Percentiles rank a stretch among this genome's conserved stretches.
These are phyloP conservation scores for Terana coerulea DNA, from an alignment of 768 basidiomycete species.

Conservation along the genomic window DNA sequence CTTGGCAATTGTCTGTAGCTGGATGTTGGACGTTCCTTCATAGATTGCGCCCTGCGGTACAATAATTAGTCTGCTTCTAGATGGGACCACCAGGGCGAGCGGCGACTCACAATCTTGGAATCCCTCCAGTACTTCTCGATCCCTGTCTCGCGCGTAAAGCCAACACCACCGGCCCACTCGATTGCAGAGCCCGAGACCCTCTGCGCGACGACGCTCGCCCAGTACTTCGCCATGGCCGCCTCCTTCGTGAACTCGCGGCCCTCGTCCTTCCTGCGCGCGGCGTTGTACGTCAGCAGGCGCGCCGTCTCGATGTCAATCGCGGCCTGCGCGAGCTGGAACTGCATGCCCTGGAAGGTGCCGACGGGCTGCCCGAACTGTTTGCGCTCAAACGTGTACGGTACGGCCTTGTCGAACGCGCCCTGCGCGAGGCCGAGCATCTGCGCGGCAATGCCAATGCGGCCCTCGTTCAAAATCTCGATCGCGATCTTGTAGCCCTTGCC, in stretches of 20 bases:
- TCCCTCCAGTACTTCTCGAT: constrained; percentile 98
- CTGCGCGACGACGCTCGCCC: constrained; percentile 86
- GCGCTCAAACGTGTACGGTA: constrained; percentile 93
- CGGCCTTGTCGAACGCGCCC: constrained; percentile 92
- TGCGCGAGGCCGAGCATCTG: constrained; percentile 99
- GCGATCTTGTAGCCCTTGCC: constrained; percentile 97
- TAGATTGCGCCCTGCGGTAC: constrained; percentile 75
- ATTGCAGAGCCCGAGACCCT: constrained; percentile 85
- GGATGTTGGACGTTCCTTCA: constrained; percentile 97
- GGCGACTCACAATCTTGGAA: constrained; percentile 83
- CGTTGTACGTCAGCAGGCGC: constrained; percentile 92
- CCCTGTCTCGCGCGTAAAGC: constrained; percentile 84
- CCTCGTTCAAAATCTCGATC: constrained; percentile 96
- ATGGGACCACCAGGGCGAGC: too few species aligned
- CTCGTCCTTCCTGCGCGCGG: constrained; percentile 91
- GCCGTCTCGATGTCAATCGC: constrained; percentile 89
- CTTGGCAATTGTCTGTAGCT: constrained; percentile 93
- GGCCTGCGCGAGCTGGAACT: constrained; percentile 88
- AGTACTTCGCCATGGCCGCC: constrained; percentile 98
- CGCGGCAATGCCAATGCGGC: constrained; percentile 95
- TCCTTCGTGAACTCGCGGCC: constrained; percentile 83
- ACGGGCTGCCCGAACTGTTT: constrained; percentile 93
- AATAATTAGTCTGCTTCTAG: constrained; percentile 3
- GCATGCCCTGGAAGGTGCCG: constrained; percentile 95
- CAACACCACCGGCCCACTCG: constrained; percentile 94